A percentile compares a stretch with the other conserved stretches of the same genome.
Conservation (phyloP, 805 yeast genomes). For the Metschnikowia lachancei region DNA sequence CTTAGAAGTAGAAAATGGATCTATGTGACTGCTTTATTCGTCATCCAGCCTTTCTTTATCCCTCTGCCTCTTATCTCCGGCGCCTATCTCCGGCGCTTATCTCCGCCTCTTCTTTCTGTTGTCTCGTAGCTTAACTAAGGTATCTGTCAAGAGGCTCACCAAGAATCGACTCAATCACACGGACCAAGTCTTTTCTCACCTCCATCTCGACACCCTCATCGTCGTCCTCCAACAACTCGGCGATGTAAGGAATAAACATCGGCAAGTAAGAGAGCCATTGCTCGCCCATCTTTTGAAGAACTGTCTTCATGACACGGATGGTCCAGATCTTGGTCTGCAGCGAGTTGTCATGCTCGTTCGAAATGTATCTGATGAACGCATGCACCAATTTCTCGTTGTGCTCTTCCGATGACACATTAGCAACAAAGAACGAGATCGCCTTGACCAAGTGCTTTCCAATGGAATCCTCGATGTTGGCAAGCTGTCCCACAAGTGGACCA, state of each 20-base stretch:
- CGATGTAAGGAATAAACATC: constrained; percentile 91
- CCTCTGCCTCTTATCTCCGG: too few species aligned
- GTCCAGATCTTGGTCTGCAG: constrained; percentile 82
- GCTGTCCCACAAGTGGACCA: constrained; percentile 61
- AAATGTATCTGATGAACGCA: constrained; percentile 35
- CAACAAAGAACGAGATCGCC: constrained; percentile 71
- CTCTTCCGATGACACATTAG: constrained; percentile 62
- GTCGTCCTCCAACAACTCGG: constrained; percentile 93
- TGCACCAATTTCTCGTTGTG: constrained; percentile 64
- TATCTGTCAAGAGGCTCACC: constrained; percentile 94
- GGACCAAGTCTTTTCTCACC: constrained; percentile 85
- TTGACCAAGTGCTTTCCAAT: constrained; percentile 81
- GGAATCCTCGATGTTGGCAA: constrained; percentile 62
- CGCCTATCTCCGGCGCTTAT: too few species aligned
- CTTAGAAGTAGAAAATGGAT: too few species aligned
- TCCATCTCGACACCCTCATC: constrained; percentile 90
- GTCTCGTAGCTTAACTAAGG: constrained; percentile 38
- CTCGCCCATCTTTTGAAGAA: constrained; percentile 91
- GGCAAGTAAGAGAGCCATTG: constrained; percentile 90
- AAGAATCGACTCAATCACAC: constrained; percentile 84
- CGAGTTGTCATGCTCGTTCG: constrained; percentile 47
- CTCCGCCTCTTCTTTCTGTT: too few species aligned
- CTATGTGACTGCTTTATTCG: too few species aligned
- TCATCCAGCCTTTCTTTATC: too few species aligned
- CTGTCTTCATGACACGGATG: constrained; percentile 68